Conservation (phyloP, 73 alveolate genomes). For the Durusdinium trenchii region DNA sequence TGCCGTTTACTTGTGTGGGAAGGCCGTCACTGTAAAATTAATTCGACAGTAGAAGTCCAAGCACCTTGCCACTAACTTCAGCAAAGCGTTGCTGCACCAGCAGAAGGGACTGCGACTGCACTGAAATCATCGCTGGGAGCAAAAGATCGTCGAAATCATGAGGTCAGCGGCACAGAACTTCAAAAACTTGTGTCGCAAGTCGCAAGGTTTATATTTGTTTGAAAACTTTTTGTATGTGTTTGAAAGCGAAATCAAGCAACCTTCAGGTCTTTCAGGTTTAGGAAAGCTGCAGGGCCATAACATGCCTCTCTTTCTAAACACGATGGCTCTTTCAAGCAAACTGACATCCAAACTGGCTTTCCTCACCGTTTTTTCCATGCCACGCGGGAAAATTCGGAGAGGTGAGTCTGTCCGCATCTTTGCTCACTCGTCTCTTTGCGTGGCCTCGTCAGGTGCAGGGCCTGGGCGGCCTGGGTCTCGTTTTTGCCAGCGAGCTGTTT, state of each 20-base stretch:
- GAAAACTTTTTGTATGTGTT: no score
- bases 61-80: neutral
- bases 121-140: constrained; percentile 38
- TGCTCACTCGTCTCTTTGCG: constrained; percentile 55
- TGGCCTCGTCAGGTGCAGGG: no score
- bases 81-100: constrained; percentile 12
- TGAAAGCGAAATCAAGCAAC: no score
- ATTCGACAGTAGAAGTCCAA: no score
- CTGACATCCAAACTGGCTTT: neutral
- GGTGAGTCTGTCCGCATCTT: constrained; percentile 33
- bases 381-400: constrained; percentile 59
- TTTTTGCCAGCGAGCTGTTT: constrained; percentile 73
- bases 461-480: neutral
- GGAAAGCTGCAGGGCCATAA: neutral
- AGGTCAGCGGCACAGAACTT: neutral
- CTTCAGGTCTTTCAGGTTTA: no score
- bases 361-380: neutral
- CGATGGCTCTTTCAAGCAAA: neutral
- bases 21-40: no score
- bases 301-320: neutral
- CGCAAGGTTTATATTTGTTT: no score
- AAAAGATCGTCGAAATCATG: neutral
- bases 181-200: neutral
- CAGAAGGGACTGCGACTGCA: constrained; percentile 19
- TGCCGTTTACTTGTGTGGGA: no score